Evolutionary conservation across 257 asterid genomes (phyloP).

Genomic region (Nicotiana benthamiana): DNA sequence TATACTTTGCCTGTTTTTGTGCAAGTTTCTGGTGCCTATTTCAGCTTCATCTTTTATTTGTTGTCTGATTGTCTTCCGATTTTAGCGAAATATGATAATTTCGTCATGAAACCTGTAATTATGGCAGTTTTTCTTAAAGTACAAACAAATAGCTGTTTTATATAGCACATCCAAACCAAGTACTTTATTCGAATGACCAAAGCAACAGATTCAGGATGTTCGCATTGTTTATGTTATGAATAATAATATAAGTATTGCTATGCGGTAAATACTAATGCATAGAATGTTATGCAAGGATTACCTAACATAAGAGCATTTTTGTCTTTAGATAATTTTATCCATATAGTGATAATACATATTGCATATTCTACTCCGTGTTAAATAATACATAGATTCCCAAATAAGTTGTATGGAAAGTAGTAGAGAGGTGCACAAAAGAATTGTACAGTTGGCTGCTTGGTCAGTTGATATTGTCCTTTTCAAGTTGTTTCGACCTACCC

Average conservation of each 20-base stretch:
- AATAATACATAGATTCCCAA: too few species aligned
- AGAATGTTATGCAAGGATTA: too few species aligned
- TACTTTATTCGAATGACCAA: not conserved
- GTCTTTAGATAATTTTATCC: too few species aligned
- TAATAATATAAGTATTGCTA: too few species aligned
- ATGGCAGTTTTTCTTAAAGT: not conserved
- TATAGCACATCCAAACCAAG: not conserved
- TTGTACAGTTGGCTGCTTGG: not conserved
- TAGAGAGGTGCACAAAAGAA: not conserved
- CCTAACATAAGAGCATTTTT: too few species aligned
- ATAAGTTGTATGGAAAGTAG: too few species aligned
- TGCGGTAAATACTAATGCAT: too few species aligned
- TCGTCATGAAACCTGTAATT: too few species aligned
- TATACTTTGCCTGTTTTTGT: conserved; percentile 63
- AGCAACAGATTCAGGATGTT: not conserved
- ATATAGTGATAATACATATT: too few species aligned
- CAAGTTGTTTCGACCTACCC: not conserved
- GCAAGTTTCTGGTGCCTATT: conserved; percentile 44
- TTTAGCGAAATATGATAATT: not conserved
- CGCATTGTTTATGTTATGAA: too few species aligned
- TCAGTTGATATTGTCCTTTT: not conserved
- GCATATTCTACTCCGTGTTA: too few species aligned
- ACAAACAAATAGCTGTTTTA: not conserved
- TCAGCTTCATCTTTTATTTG: not conserved
- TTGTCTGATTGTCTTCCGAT: not conserved